Percentiles rank a stretch among this genome's conserved stretches.
Evolutionary conservation across 345 rosid genomes (phyloP).

Genomic region (Sonneratia caseolaris): DNA sequence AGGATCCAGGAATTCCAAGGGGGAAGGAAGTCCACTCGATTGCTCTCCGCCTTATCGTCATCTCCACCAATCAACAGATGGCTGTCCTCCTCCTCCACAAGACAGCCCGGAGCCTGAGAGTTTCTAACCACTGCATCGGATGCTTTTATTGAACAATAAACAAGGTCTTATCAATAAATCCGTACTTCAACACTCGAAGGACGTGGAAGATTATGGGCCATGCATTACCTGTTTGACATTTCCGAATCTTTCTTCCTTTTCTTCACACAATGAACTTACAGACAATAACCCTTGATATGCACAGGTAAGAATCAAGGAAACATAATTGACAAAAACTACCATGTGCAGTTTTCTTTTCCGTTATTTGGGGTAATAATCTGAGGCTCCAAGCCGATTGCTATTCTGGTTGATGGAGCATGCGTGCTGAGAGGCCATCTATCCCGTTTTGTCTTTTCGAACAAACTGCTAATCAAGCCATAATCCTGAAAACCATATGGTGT

Average conservation of each 20-base stretch:
- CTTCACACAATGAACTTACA: slow-evolving; percentile 49
- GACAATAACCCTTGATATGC: slow-evolving; percentile 22
- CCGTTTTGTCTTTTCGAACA: too few relatives aligned
- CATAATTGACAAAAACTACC: slow-evolving; percentile 50
- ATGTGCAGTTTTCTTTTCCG: slow-evolving; percentile 23
- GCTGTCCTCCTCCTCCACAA: not conserved
- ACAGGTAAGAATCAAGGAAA: not conserved
- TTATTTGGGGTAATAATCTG: not conserved
- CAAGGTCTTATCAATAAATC: not conserved
- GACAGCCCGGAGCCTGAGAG: not conserved
- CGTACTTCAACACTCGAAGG: too few relatives aligned
- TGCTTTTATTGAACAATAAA: not conserved
- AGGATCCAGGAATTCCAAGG: not conserved
- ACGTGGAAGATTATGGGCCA: too few relatives aligned
- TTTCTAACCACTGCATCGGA: not conserved
- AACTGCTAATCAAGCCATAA: too few relatives aligned
- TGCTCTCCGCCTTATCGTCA: not conserved
- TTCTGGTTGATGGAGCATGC: not conserved
- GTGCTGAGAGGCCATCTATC: too few relatives aligned
- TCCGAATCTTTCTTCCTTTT: not conserved
- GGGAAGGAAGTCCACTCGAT: not conserved
- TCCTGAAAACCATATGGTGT: too few relatives aligned
- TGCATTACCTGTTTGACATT: too few relatives aligned
- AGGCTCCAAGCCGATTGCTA: not conserved
- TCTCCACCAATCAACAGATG: not conserved